phyloP scores from a whole-genome alignment of 2,329 filamentous ascomycete genomes.

The Triangularia verruculosa region DNA sequence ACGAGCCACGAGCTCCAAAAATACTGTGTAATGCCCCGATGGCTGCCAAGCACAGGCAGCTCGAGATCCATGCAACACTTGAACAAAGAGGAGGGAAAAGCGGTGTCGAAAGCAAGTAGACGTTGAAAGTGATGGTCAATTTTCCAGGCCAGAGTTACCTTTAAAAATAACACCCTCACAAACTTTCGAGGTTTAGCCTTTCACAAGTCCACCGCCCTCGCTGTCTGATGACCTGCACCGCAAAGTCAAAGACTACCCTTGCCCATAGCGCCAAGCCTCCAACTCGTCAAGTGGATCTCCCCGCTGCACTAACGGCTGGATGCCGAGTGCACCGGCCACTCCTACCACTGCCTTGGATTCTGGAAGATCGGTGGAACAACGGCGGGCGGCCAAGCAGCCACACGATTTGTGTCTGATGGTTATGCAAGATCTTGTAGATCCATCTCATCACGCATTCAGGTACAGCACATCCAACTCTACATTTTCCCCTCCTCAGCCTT shows the following conservation, averaged over 20 bases:
- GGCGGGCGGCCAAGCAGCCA: background rate
- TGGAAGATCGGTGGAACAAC: background rate
- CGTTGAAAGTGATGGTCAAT: no score
- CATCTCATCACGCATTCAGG: background rate
- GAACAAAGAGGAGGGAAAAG: background rate
- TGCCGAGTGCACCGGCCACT: background rate
- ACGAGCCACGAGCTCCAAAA: constrained; percentile 5
- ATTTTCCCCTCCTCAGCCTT: constrained; percentile 8
- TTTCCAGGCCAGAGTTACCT: no score
- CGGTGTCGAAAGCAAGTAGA: background rate
- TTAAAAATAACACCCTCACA: no score
- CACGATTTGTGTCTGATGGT: background rate
- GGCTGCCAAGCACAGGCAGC: constrained; percentile 3
- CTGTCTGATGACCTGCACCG: no score
- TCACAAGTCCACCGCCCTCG: no score
- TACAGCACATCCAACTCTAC: background rate
- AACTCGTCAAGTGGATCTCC: background rate
- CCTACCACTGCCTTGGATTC: background rate
- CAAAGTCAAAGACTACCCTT: no score
- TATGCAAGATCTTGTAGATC: background rate
- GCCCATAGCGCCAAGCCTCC: background rate
- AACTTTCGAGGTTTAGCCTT: no score
- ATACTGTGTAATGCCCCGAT: background rate
- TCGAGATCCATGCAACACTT: background rate
- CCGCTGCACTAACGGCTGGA: background rate